phyloP scores from a whole-genome alignment of 192 early-diverging fungal genomes.

The Oehlia diaphana region DNA sequence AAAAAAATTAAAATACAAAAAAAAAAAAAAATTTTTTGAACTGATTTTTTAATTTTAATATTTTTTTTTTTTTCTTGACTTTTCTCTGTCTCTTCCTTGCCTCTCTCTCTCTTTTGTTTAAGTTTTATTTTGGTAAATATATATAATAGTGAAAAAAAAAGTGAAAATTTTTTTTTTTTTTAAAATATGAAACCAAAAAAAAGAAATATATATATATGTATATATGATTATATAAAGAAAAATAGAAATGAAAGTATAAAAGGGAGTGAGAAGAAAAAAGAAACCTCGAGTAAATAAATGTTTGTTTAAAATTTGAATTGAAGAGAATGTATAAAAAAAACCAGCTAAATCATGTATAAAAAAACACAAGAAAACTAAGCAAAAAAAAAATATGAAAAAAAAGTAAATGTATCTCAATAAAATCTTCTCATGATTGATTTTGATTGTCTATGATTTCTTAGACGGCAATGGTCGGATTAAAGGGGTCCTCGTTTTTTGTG shows the following conservation, averaged over 20 bases:
- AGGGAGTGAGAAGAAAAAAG: conserved; percentile 2
- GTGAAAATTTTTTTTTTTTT: neutral
- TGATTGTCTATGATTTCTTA: conserved; percentile 7
- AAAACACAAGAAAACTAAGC: neutral
- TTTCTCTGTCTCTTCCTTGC: neutral
- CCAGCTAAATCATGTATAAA: neutral
- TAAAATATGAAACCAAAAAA: conserved; percentile 28
- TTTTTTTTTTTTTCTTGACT: neutral
- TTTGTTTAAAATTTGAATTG: neutral
- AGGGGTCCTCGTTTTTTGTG: conserved; percentile 6
- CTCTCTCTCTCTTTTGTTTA: neutral
- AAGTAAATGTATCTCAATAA: neutral
- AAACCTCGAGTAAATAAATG: neutral
- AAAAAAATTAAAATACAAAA: neutral
- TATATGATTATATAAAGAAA: conserved; percentile 13
- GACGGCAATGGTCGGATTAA: conserved; percentile 27
- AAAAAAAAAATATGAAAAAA: neutral
- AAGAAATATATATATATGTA: conserved; percentile 10
- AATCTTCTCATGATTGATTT: too few relatives aligned
- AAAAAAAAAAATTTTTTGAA: neutral
- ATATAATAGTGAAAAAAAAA: conserved; percentile 13
- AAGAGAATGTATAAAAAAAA: conserved; percentile 5
- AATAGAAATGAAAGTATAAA: conserved; percentile 8
- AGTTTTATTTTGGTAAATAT: neutral
- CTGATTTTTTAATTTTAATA: neutral